Evolutionary conservation across 208 protist genomes (phyloP).

Genomic region (Leptomonas pyrrhocoris): DNA sequence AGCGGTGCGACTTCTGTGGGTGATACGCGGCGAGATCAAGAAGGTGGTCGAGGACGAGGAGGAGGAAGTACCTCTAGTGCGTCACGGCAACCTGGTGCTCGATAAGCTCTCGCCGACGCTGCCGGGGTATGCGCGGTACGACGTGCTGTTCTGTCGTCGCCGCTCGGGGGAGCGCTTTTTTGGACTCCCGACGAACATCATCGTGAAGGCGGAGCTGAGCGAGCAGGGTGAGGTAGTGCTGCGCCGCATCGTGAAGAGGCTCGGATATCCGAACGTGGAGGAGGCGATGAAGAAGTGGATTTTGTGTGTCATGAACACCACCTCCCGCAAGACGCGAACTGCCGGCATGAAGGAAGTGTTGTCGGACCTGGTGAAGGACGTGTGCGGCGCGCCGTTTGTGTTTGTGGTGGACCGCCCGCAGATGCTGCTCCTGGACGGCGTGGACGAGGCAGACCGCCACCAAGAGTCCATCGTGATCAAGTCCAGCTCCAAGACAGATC

Average conservation of each 20-base stretch:
- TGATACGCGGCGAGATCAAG: slow-evolving; percentile 29
- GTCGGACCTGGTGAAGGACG: slow-evolving; percentile 46
- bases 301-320: slow-evolving; percentile 43
- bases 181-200: slow-evolving; percentile 71
- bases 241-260: slow-evolving; percentile 56
- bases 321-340: slow-evolving; percentile 41
- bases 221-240: slow-evolving; percentile 56
- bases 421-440: slow-evolving; percentile 41
- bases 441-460: slow-evolving; percentile 27
- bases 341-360: slow-evolving; percentile 51
- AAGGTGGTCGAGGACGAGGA: slow-evolving; percentile 15
- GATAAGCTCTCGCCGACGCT: slow-evolving; percentile 28
- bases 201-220: slow-evolving; percentile 31
- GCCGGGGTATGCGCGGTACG: slow-evolving; percentile 34
- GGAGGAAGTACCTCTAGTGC: slow-evolving; percentile 4
- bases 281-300: slow-evolving; percentile 49
- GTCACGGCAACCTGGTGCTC: slow-evolving; percentile 25
- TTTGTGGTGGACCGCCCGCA: slow-evolving; percentile 68
- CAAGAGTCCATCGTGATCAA: slow-evolving; percentile 65
- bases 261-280: slow-evolving; percentile 41
- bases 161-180: slow-evolving; percentile 66
- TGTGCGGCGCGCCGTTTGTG: slow-evolving; percentile 45
- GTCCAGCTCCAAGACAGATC: slow-evolving; percentile 45
- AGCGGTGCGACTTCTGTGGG: slow-evolving; percentile 34
- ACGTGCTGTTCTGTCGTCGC: slow-evolving; percentile 73